Base-by-base conservation (phyloP, 116 monocot species). In the Trichopus zeylanicus region DNA sequence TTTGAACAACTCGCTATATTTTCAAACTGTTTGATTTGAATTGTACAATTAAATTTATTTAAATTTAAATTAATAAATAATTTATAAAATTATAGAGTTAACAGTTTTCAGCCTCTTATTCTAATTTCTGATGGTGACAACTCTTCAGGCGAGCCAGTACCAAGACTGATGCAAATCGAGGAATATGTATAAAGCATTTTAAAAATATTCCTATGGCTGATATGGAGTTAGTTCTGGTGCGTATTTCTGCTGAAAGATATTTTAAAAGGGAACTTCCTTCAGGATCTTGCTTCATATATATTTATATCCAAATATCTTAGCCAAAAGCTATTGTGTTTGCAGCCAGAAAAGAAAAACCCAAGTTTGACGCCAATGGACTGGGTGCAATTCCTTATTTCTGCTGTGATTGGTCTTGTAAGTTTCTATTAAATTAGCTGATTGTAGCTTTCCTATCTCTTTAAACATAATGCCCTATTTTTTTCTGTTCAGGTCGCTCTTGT, bases 261-360 rank as follows among this genome's bases (percentile, higher is more conserved):
- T 25, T 16, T 57, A 12, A 15, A 12, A 10, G 18, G 6, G 2
- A 37, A 54, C 12, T 24, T 11, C 29, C 60, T 27, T 1, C 7
- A 24, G 13, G 13, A 2, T 12, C 13, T 0, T n/a, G 3, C 18
- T 42, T 4, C 42, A 42, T 42, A 42, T 13, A 18, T 15, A 42
- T 42, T 16, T 42, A 13, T 42, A n/a, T 16, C 42, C 1, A 42
- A 42, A n/a, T 42, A n/a, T 13, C 42, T 15, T 3, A 42, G n/a
- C 42, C n/a, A n/a, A 42, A 18, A 2, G n/a, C 64, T 19, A 31
- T 28, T 69, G 11, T 3, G 53, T 73, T 58, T 65, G 59, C 69
- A 95, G 95, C 95, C 95, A 37, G 95, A 95, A 56, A 95, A 95
- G 90, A 90, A 87, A 79, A 95, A 87, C 48, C 95, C 95, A 34